These are phyloP conservation scores for Talaromyces sp. DNA, from an alignment of 2,329 filamentous ascomycete genomes.

Conservation along the genomic window DNA sequence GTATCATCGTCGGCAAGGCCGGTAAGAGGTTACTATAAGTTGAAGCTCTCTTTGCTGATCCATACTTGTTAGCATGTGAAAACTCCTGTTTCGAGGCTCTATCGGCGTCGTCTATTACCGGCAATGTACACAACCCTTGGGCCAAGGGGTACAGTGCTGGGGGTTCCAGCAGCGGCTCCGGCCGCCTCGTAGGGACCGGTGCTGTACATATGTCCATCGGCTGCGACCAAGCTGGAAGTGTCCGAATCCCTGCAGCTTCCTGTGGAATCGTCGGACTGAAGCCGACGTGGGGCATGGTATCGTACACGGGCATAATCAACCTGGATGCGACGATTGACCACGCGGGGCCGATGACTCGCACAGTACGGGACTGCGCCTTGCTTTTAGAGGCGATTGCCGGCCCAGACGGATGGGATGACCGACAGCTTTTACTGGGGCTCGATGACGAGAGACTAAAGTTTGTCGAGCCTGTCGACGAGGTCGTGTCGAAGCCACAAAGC, in stretches of 20 bases:
- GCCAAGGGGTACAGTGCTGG: slow-evolving; percentile 25
- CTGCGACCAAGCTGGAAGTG: slow-evolving; percentile 27
- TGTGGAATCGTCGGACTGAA: slow-evolving; percentile 34
- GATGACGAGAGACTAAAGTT: slow-evolving; percentile 3
- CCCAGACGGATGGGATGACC: slow-evolving; percentile 40
- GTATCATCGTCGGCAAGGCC: slow-evolving; percentile 23
- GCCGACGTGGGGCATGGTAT: slow-evolving; percentile 44
- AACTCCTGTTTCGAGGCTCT: slow-evolving; percentile 30
- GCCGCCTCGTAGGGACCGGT: slow-evolving; percentile 22
- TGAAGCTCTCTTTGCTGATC: background rate
- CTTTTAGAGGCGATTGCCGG: slow-evolving; percentile 43
- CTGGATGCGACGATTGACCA: slow-evolving; percentile 49
- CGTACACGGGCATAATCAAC: slow-evolving; percentile 45
- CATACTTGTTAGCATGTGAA: slow-evolving; percentile 20
- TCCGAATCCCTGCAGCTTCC: slow-evolving; percentile 32
- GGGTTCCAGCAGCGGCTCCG: slow-evolving; percentile 32
- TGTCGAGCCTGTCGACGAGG: slow-evolving; percentile 4
- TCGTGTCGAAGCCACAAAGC: background rate
- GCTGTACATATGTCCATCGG: slow-evolving; percentile 38
- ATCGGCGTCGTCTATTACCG: slow-evolving; percentile 27
- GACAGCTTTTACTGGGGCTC: background rate
- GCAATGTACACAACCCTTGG: slow-evolving; percentile 32
- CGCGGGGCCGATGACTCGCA: slow-evolving; percentile 38
- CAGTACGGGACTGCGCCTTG: slow-evolving; percentile 35
- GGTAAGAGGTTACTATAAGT: background rate